Evolutionary conservation across 1,284 basidiomycete species (phyloP).

Genomic region (Cutaneotrichosporon sp.): DNA sequence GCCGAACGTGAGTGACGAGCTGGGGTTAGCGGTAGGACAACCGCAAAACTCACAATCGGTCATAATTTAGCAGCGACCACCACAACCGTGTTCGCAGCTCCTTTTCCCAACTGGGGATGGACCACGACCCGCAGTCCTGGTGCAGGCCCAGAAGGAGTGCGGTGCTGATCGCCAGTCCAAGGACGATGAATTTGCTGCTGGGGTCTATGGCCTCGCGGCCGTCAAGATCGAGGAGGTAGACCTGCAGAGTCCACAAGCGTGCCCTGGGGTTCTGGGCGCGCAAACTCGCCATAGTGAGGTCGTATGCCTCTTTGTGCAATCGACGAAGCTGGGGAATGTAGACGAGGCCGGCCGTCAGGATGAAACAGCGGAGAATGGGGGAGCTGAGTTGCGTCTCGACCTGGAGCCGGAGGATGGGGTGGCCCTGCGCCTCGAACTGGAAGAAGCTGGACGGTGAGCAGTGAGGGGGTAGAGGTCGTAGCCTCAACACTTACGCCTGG

Average conservation of each 20-base stretch:
- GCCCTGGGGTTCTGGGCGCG: background rate
- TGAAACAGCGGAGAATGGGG: background rate
- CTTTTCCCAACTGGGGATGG: background rate
- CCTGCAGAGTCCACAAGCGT: background rate
- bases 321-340: background rate
- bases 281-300: background rate
- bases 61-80: constrained; percentile 1
- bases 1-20: constrained; percentile 1
- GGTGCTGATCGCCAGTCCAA: background rate
- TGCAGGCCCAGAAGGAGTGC: constrained; percentile 2
- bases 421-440: background rate
- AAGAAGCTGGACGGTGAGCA: background rate
- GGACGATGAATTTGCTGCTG: background rate
- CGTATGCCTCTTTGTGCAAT: background rate
- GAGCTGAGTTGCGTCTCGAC: background rate
- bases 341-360: constrained; percentile 1
- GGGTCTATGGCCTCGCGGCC: background rate
- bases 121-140: constrained; percentile 1
- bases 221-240: background rate
- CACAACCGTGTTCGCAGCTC: background rate
- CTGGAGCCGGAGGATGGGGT: background rate
- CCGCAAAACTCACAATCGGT: background rate
- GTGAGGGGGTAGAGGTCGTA: background rate
- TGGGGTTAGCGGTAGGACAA: background rate
- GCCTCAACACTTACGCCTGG: background rate